These are phyloP conservation scores for Ilyonectria destructans DNA, from an alignment of 2,329 filamentous ascomycete species.

Conservation along the genomic window DNA sequence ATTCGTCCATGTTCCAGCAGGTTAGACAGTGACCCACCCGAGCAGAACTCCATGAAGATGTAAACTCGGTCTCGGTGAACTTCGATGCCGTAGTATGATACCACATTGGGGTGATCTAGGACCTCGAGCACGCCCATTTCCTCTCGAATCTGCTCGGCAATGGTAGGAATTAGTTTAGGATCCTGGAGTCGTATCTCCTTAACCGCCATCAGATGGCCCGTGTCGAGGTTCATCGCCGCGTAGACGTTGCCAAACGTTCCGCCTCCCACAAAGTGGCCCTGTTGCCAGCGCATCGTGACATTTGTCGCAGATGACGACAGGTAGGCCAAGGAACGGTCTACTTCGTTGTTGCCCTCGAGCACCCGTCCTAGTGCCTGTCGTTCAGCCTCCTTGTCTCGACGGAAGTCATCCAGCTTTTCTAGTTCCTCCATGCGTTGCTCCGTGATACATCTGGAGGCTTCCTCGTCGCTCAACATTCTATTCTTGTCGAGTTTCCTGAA, in stretches of 20 bases:
- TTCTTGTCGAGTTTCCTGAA: slow-evolving; percentile 86
- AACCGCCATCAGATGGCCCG: slow-evolving; percentile 96
- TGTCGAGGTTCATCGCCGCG: slow-evolving; percentile 96
- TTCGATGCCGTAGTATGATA: slow-evolving; percentile 98
- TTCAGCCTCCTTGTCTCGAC: slow-evolving; percentile 87
- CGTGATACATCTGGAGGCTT: slow-evolving; percentile 82
- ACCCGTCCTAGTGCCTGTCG: slow-evolving; percentile 91
- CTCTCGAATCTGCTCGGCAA: slow-evolving; percentile 94
- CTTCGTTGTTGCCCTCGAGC: slow-evolving; percentile 94
- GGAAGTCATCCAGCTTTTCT: slow-evolving; percentile 81
- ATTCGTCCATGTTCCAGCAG: slow-evolving; percentile 96
- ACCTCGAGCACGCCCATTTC: slow-evolving; percentile 98
- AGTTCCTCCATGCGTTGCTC: slow-evolving; percentile 84
- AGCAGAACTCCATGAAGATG: slow-evolving; percentile 99
- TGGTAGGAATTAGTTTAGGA: slow-evolving; percentile 93
- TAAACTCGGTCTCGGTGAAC: slow-evolving; percentile 99
- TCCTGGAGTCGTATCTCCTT: slow-evolving; percentile 99
- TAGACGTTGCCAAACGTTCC: slow-evolving; percentile 99
- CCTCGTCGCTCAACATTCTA: slow-evolving; percentile 83
- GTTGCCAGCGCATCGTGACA: slow-evolving; percentile 96
- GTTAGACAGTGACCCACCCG: slow-evolving; percentile 90
- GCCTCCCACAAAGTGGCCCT: slow-evolving; percentile 97
- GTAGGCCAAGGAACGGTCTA: slow-evolving; percentile 93
- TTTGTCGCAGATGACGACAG: slow-evolving; percentile 96
- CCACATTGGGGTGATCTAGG: slow-evolving; percentile 96